Evolutionary conservation across 2,329 filamentous ascomycete genomes (phyloP), one percentile per base, ranked within the genome.

Genomic region (Cladosporium velox): DNA sequence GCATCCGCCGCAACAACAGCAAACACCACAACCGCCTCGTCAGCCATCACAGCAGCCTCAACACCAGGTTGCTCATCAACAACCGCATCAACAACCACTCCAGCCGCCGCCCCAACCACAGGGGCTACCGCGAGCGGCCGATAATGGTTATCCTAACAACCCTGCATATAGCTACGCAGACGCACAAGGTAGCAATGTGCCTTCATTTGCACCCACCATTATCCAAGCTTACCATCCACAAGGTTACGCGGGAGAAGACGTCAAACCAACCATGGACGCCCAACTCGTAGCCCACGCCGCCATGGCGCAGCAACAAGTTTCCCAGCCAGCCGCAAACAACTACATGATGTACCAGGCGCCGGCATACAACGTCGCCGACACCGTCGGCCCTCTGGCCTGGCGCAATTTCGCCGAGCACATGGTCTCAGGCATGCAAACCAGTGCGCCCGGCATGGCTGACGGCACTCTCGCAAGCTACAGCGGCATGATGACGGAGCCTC

Each of bases 381-480:
- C 60, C 15, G 64, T 68, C 2, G 73, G 73, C 10, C 73, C 73
- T 0, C 69, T 72, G 10, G 74, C 75, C 1, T 77, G 75, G 75
- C 70, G 73, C 24, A 70, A 73, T 30, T 77, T 76, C 63, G 68
- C 74, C 10, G 72, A 74, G 57, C 67, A 70, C 30, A 73, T 76
- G 70, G 55, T 67, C 14, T 65, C 62, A n/a, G 47, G 44, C 47
- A 38, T 67, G 57, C 65, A 61, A 32, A 59, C 63, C 3, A 64
- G 61, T n/a, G 61, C 61, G 10, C 61, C 61, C 4, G 51, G 61
- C n/a, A 55, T 64, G 15, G 24, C 24, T 26, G 61, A 64, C 24
- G 61, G 14, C 18, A 30, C 35, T 18, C 51, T 64, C 2, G 35
- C 61, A 18, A 57, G 34, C 18, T 64, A 64, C 51, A 49, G 26